These are phyloP conservation scores for Boletus barrowsii DNA, from an alignment of 768 basidiomycete species.

Conservation along the genomic window DNA sequence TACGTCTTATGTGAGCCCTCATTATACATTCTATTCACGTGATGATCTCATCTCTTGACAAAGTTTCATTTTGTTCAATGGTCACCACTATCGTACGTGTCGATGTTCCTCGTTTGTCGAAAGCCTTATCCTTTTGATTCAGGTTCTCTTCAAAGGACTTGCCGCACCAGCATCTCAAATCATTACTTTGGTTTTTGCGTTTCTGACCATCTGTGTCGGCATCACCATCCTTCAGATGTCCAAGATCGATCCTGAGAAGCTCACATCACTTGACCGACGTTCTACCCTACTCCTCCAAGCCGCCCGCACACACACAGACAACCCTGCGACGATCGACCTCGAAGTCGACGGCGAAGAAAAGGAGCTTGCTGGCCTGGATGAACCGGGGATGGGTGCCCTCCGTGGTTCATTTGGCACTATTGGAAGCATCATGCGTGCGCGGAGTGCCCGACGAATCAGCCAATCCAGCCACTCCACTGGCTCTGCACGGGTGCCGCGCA, in stretches of 20 bases:
- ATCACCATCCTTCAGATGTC: conserved; percentile 96
- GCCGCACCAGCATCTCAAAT: conserved; percentile 73
- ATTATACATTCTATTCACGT: not conserved
- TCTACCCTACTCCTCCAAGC: conserved; percentile 90
- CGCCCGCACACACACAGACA: conserved; percentile 67
- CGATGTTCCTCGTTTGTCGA: not conserved
- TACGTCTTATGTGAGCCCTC: conserved; percentile 70
- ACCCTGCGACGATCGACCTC: conserved; percentile 30
- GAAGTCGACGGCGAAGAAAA: conserved; percentile 61
- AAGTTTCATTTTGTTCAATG: conserved; percentile 83
- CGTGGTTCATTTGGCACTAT: conserved; percentile 89
- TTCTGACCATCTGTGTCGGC: conserved; percentile 87
- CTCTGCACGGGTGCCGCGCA: conserved; percentile 17
- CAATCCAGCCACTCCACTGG: conserved; percentile 39
- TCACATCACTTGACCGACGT: conserved; percentile 80
- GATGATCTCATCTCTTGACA: not conserved
- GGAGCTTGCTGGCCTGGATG: conserved; percentile 58
- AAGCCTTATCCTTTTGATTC: conserved; percentile 1
- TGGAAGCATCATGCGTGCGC: conserved; percentile 83
- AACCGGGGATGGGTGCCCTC: conserved; percentile 90
- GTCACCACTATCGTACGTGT: conserved; percentile 71
- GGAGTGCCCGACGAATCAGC: conserved; percentile 51
- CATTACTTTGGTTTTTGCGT: conserved; percentile 88
- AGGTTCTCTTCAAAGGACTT: conserved; percentile 91
- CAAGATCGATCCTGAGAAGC: conserved; percentile 81